Evolutionary conservation across 129 eudicot genomes (phyloP).

Genomic region (Chrysanthemum seticuspe): DNA sequence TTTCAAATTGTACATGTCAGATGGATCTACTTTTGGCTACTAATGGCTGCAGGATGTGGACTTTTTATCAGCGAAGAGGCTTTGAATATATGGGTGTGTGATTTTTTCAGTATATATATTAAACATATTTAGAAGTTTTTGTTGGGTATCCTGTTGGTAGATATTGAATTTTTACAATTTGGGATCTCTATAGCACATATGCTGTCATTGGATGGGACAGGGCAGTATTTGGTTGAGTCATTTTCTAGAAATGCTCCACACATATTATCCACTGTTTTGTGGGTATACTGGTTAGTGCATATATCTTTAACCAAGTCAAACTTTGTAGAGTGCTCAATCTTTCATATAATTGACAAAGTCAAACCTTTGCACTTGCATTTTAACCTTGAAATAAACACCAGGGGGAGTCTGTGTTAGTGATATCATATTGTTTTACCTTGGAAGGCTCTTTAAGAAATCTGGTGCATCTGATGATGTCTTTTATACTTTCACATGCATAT

Average conservation of each 20-base stretch:
- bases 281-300: slow-evolving; percentile 91
- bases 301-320: not conserved
- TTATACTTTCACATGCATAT: slow-evolving; percentile 16
- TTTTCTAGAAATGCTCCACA: slow-evolving; percentile 78
- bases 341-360: slow-evolving; percentile 6
- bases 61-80: slow-evolving; percentile 98
- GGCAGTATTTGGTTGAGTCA: slow-evolving; percentile 75
- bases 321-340: slow-evolving; percentile 10
- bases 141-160: not conserved
- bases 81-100: slow-evolving; percentile 91
- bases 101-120: slow-evolving; percentile 3
- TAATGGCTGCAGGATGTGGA: slow-evolving; percentile 96
- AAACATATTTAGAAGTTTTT: not conserved
- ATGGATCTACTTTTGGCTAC: slow-evolving; percentile 96
- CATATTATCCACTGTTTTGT: slow-evolving; percentile 69
- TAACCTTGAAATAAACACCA: slow-evolving; percentile 27
- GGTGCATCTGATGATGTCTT: slow-evolving; percentile 81
- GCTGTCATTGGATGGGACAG: slow-evolving; percentile 73
- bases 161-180: slow-evolving; percentile 50
- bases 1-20: slow-evolving; percentile 35
- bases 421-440: slow-evolving; percentile 90
- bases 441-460: slow-evolving; percentile 74
- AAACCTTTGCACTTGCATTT: slow-evolving; percentile 14
- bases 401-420: slow-evolving; percentile 96
- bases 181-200: slow-evolving; percentile 68